Conservation (phyloP, 495 filamentous ascomycete species). For the Talaromyces liani region DNA sequence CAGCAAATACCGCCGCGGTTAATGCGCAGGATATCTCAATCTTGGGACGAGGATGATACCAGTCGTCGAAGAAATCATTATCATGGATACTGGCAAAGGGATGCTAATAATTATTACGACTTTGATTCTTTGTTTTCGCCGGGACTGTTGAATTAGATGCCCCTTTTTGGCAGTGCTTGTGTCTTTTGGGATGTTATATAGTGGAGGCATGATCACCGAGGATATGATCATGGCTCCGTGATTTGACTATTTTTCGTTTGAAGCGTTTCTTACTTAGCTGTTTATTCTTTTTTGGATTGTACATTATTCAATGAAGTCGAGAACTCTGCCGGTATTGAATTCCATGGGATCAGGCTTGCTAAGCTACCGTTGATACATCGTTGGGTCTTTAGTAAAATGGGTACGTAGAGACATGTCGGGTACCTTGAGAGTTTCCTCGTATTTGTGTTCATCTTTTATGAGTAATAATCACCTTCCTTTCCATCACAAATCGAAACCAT, state of each 20-base stretch:
- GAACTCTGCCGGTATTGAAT: neutral
- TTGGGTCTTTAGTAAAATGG: too few species aligned
- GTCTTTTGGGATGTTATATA: neutral
- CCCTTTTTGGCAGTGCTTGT: neutral
- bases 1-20: neutral
- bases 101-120: neutral
- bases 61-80: neutral
- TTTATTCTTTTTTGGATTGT: neutral
- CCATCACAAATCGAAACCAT: constrained; percentile 10
- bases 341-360: neutral
- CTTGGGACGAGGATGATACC: neutral
- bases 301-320: neutral
- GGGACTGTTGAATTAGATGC: neutral
- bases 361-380: neutral
- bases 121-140: neutral
- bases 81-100: neutral
- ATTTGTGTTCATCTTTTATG: neutral
- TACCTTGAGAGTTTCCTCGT: neutral
- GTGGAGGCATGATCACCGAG: neutral
- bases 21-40: neutral
- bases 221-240: neutral
- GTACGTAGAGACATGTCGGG: neutral
- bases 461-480: neutral
- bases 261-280: neutral
- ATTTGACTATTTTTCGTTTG: neutral